Percentiles rank a stretch among this genome's conserved stretches.
These are phyloP conservation scores for Arachis stenosperma DNA, from an alignment of 306 rosid genomes.

Conservation along the genomic window DNA sequence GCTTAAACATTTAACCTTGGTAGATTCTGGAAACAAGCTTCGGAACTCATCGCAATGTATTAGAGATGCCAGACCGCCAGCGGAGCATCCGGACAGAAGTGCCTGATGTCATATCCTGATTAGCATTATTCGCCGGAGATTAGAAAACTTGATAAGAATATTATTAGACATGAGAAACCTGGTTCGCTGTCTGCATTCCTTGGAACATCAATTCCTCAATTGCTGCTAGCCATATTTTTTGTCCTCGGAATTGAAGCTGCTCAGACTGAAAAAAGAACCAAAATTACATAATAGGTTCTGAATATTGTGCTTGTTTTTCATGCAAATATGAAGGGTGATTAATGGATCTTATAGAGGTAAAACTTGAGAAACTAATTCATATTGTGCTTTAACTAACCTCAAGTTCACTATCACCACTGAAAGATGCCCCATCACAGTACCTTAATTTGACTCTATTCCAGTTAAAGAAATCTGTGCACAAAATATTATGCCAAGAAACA, in stretches of 20 bases:
- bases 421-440: constrained; percentile 93
- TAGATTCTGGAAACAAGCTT: constrained; percentile 55
- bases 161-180: constrained; percentile 50
- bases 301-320: neutral
- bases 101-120: constrained; percentile 51
- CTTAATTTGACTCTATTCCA: constrained; percentile 91
- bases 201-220: constrained; percentile 74
- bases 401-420: constrained; percentile 69
- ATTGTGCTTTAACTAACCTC: constrained; percentile 55
- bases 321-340: neutral
- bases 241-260: constrained; percentile 82
- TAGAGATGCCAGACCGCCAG: constrained; percentile 90
- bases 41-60: constrained; percentile 87
- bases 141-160: constrained; percentile 7
- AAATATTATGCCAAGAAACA: constrained; percentile 24
- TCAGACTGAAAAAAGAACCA: constrained; percentile 55
- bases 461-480: constrained; percentile 75
- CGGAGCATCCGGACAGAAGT: constrained; percentile 95
- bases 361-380: neutral
- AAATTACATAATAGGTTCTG: neutral
- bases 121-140: constrained; percentile 18
- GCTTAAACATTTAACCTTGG: constrained; percentile 85
- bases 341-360: constrained; percentile 14
- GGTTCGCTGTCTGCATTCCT: constrained; percentile 76
- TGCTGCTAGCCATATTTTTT: constrained; percentile 86